Evolutionary conservation across 2,329 filamentous ascomycete species (phyloP).

Genomic region (Microsporum canis): DNA sequence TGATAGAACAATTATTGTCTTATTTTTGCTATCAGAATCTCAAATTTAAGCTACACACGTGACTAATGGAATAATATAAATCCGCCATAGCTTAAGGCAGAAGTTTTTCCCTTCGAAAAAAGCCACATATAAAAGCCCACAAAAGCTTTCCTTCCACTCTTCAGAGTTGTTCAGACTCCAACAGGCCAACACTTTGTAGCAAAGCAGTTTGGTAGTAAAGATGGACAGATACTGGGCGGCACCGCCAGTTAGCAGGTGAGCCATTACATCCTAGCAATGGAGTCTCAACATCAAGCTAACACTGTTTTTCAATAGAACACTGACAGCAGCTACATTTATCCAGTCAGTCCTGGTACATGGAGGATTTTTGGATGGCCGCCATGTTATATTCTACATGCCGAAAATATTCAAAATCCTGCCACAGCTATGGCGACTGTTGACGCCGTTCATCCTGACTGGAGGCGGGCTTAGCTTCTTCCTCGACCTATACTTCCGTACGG

Average conservation of each 20-base stretch:
- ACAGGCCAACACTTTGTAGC: background rate
- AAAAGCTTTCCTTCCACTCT: background rate
- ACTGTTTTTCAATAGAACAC: conserved; percentile 44
- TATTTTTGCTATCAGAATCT: no score
- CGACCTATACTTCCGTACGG: conserved; percentile 60
- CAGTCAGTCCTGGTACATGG: conserved; percentile 53
- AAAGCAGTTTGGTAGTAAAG: background rate
- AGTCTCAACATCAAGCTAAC: conserved; percentile 34
- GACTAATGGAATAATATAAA: background rate
- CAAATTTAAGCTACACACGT: background rate
- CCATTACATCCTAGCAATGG: conserved; percentile 7
- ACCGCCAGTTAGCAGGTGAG: conserved; percentile 56
- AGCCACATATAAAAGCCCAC: conserved; percentile 5
- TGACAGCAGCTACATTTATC: conserved; percentile 53
- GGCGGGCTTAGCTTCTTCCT: conserved; percentile 49
- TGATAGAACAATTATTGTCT: no score
- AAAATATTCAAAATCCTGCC: conserved; percentile 47
- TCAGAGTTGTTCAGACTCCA: background rate
- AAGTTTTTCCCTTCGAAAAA: background rate
- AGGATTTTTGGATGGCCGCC: conserved; percentile 39
- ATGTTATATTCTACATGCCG: conserved; percentile 41
- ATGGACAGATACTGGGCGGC: conserved; percentile 56
- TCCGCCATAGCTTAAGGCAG: background rate
- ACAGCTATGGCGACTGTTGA: conserved; percentile 49
- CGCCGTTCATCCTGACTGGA: conserved; percentile 49